phyloP scores from a whole-genome alignment of 306 rosid species.

The Alnus glutinosa region DNA sequence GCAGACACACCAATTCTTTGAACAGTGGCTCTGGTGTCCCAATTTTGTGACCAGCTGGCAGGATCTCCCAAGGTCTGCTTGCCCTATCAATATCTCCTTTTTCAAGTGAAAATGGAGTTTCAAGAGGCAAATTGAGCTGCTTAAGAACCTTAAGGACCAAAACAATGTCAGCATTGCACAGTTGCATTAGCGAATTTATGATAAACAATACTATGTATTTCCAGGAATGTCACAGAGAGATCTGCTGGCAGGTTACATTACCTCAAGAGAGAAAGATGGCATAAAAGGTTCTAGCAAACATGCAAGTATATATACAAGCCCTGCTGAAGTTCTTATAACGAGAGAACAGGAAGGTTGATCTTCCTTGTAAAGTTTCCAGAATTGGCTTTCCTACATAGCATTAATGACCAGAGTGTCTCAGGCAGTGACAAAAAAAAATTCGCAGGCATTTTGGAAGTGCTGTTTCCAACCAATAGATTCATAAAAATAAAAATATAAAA shows the following conservation, averaged over 20 bases:
- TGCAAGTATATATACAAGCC: conserved; percentile 83
- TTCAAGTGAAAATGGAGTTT: conserved; percentile 62
- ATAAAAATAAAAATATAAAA: neutral
- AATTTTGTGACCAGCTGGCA: conserved; percentile 79
- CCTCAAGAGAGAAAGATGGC: conserved; percentile 86
- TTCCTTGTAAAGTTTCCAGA: conserved; percentile 87
- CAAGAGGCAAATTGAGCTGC: conserved; percentile 74
- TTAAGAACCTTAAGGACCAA: conserved; percentile 64
- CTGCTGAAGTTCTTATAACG: conserved; percentile 84
- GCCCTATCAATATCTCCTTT: conserved; percentile 60
- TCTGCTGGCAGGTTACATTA: conserved; percentile 30
- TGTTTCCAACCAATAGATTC: neutral
- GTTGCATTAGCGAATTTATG: neutral
- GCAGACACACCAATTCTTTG: conserved; percentile 76
- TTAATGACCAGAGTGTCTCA: conserved; percentile 13
- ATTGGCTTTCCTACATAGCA: conserved; percentile 65
- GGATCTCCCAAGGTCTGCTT: conserved; percentile 69
- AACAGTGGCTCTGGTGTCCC: conserved; percentile 87
- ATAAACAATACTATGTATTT: neutral
- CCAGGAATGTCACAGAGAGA: neutral
- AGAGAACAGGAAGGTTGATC: conserved; percentile 66
- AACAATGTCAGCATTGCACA: neutral
- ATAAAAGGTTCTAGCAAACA: conserved; percentile 90
- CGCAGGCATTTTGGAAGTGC: neutral
- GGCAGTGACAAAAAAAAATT: neutral